Percentiles rank a stretch among this genome's conserved stretches.
phyloP scores from a whole-genome alignment of 179 eudicot species.

The Carnegiea gigantea region DNA sequence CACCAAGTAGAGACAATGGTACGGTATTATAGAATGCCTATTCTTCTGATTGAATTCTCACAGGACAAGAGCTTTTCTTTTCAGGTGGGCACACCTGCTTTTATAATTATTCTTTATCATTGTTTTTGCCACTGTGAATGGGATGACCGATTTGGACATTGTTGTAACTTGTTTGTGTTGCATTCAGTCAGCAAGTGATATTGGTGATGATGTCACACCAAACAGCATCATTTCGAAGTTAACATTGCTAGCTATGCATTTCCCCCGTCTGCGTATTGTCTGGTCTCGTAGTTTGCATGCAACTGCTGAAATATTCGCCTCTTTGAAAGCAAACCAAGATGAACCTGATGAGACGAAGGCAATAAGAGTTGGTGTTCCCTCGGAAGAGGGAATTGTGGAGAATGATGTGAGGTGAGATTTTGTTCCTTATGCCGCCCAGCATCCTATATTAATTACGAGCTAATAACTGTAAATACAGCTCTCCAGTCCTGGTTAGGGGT shows the following conservation, averaged over 20 bases:
- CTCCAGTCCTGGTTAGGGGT: too few relatives aligned
- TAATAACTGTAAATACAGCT: not conserved
- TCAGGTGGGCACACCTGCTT: conserved; percentile 50
- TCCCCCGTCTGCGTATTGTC: conserved; percentile 92
- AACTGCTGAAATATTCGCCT: conserved; percentile 90
- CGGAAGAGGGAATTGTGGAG: conserved; percentile 89
- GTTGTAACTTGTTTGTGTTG: conserved; percentile 15
- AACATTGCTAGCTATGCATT: conserved; percentile 86
- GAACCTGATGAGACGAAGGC: conserved; percentile 94
- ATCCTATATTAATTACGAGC: not conserved
- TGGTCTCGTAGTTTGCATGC: conserved; percentile 99
- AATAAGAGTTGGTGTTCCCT: conserved; percentile 89
- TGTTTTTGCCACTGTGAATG: not conserved
- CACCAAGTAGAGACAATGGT: conserved; percentile 93
- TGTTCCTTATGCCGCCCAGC: not conserved
- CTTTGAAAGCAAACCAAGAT: conserved; percentile 88
- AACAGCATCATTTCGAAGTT: conserved; percentile 85
- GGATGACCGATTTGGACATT: conserved; percentile 3
- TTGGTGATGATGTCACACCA: conserved; percentile 93
- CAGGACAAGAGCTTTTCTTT: conserved; percentile 99
- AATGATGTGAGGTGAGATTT: conserved; percentile 78
- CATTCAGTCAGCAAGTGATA: conserved; percentile 80
- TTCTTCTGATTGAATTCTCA: conserved; percentile 92
- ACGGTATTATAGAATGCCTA: conserved; percentile 89
- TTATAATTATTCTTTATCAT: not conserved